A percentile compares a stretch with the other conserved stretches of the same genome.
phyloP scores from a whole-genome alignment of 257 asterid genomes.

The Solanum arcanum region DNA sequence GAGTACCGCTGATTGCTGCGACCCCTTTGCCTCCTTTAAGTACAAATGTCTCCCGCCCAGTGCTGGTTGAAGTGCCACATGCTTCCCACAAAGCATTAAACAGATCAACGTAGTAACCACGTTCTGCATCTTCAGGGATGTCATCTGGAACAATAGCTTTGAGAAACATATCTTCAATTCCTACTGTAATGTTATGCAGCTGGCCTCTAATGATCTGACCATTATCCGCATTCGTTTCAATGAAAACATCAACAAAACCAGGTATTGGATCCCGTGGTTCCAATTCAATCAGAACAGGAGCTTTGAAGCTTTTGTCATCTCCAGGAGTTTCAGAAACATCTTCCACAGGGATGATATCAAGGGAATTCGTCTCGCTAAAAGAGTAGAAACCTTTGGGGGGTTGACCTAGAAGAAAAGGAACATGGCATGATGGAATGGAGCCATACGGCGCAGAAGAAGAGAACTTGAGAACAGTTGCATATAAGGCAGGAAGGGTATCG shows the following conservation, averaged over 20 bases:
- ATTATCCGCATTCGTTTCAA: constrained; percentile 71
- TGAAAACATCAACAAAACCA: constrained; percentile 58
- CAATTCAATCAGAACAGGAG: constrained; percentile 66
- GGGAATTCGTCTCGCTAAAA: constrained; percentile 33
- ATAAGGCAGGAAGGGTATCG: constrained; percentile 72
- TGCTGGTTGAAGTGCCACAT: constrained; percentile 66
- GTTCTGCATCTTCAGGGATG: constrained; percentile 26
- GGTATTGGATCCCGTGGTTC: constrained; percentile 92
- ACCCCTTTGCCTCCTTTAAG: constrained; percentile 87
- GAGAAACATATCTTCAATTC: constrained; percentile 95
- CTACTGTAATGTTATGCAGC: constrained; percentile 65
- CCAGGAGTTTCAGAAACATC: constrained; percentile 32
- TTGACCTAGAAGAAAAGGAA: constrained; percentile 74
- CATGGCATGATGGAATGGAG: constrained; percentile 45
- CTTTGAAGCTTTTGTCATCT: constrained; percentile 40
- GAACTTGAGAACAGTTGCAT: constrained; percentile 67
- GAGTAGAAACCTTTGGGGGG: constrained; percentile 25
- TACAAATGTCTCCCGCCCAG: constrained; percentile 69
- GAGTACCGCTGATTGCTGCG: constrained; percentile 76
- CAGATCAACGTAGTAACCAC: constrained; percentile 41
- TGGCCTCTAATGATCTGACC: constrained; percentile 68
- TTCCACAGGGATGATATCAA: constrained; percentile 62
- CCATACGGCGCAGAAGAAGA: constrained; percentile 81
- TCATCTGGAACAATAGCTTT: constrained; percentile 67
- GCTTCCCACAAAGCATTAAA: constrained; percentile 95